These are phyloP conservation scores for Ogataea haglerorum DNA, from an alignment of 805 yeast species.

Conservation along the genomic window DNA sequence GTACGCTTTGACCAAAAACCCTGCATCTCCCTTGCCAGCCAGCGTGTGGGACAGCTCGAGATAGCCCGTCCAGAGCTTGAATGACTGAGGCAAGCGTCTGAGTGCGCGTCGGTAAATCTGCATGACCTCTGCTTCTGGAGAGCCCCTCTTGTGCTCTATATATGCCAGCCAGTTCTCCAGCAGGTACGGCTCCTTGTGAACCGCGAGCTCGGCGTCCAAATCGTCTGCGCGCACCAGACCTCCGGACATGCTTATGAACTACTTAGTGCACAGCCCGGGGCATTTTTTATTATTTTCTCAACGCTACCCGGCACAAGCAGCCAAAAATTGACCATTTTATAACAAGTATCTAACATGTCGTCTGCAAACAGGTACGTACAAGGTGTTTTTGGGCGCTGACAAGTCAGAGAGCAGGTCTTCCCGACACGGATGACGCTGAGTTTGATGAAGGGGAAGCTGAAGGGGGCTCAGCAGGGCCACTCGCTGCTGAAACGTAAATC, in stretches of 20 bases:
- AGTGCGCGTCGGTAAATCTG: constrained; percentile 55
- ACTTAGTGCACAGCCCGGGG: constrained; percentile 4
- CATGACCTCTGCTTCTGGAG: constrained; percentile 31
- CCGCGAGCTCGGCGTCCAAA: constrained; percentile 34
- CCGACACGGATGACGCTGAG: constrained; percentile 98
- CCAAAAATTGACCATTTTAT: constrained; percentile 7
- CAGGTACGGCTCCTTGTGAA: constrained; percentile 35
- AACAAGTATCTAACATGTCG: constrained; percentile 19
- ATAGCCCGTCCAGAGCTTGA: constrained; percentile 54
- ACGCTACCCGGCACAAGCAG: constrained; percentile 15
- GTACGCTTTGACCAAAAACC: constrained; percentile 33
- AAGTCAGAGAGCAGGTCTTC: constrained; percentile 79
- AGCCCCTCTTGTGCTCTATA: constrained; percentile 31
- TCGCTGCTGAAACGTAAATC: constrained; percentile 90
- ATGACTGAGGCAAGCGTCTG: constrained; percentile 39
- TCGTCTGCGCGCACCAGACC: constrained; percentile 25
- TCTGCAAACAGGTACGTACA: constrained; percentile 27
- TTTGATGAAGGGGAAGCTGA: constrained; percentile 89
- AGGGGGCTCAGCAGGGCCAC: constrained; percentile 97
- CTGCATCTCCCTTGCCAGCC: constrained; percentile 2
- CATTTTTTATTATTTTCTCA: no score
- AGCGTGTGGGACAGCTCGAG: constrained; percentile 36
- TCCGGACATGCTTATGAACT: not conserved
- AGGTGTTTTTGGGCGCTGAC: not conserved
- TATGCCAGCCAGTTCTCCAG: constrained; percentile 46